These are phyloP conservation scores for Lagenaria siceraria DNA, from an alignment of 306 rosid genomes.

Conservation along the genomic window DNA sequence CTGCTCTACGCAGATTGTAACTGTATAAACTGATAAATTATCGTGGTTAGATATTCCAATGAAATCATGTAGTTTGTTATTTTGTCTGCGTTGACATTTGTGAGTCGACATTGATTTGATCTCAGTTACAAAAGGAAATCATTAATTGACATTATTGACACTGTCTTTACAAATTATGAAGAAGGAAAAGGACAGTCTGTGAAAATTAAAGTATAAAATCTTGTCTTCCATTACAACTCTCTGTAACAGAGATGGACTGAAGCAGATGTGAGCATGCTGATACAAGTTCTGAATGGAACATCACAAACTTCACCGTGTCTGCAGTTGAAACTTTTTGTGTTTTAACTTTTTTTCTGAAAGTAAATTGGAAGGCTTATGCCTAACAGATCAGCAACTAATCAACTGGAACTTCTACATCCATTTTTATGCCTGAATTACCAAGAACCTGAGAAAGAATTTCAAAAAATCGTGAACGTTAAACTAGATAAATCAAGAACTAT, in stretches of 20 bases:
- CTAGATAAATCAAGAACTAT: not conserved
- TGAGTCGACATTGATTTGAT: not conserved
- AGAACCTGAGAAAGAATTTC: constrained; percentile 36
- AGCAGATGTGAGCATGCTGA: not conserved
- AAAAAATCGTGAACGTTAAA: not conserved
- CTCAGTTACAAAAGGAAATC: not conserved
- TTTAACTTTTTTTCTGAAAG: not conserved
- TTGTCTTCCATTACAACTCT: not conserved
- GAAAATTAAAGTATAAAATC: not conserved
- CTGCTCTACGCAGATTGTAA: not conserved
- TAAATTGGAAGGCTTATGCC: not conserved
- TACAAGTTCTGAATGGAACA: not conserved
- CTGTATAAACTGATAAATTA: not conserved
- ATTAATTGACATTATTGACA: not conserved
- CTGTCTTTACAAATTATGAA: not conserved
- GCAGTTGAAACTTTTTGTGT: no score
- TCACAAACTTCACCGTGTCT: not conserved
- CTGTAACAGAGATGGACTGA: not conserved
- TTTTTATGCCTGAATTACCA: constrained; percentile 41
- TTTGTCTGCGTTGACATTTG: not conserved
- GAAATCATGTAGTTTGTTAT: not conserved
- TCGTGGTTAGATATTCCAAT: not conserved
- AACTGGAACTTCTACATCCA: constrained; percentile 76
- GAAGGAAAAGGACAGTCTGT: not conserved
- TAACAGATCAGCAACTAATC: constrained; percentile 25